phyloP scores from a whole-genome alignment of 2,329 filamentous ascomycete genomes.

The Phyllosticta ampelicida region DNA sequence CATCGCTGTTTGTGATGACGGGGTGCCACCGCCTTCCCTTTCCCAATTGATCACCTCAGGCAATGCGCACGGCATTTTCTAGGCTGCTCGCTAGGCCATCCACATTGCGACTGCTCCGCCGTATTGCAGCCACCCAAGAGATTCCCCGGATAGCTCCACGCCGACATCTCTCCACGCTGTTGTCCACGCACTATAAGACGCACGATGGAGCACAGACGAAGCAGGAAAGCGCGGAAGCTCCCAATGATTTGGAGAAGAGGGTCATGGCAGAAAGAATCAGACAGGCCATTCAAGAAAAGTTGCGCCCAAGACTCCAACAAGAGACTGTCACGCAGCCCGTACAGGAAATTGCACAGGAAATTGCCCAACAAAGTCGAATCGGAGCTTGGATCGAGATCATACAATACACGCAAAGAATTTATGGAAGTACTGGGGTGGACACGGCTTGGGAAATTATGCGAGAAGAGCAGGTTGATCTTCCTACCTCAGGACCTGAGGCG shows the following conservation, averaged over 20 bases:
- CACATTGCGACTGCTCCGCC: conserved; percentile 29
- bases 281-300: neutral
- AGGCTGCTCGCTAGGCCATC: conserved; percentile 36
- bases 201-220: neutral
- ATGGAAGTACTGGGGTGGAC: neutral
- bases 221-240: neutral
- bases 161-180: neutral
- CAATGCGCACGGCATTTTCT: conserved; percentile 36
- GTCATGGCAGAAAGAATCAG: neutral
- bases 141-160: neutral
- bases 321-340: neutral
- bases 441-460: conserved; percentile 32
- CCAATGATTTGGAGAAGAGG: neutral
- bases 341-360: neutral
- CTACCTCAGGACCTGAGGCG: conserved; percentile 28
- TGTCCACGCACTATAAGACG: neutral
- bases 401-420: neutral
- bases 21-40: neutral
- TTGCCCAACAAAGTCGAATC: neutral
- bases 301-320: neutral
- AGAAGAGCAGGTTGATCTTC: conserved; percentile 28
- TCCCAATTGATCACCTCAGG: neutral
- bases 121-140: conserved; percentile 6
- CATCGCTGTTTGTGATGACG: neutral
- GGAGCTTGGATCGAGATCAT: neutral